phyloP scores from a whole-genome alignment of 2,329 filamentous ascomycete genomes.

The Penicillium crustosum region DNA sequence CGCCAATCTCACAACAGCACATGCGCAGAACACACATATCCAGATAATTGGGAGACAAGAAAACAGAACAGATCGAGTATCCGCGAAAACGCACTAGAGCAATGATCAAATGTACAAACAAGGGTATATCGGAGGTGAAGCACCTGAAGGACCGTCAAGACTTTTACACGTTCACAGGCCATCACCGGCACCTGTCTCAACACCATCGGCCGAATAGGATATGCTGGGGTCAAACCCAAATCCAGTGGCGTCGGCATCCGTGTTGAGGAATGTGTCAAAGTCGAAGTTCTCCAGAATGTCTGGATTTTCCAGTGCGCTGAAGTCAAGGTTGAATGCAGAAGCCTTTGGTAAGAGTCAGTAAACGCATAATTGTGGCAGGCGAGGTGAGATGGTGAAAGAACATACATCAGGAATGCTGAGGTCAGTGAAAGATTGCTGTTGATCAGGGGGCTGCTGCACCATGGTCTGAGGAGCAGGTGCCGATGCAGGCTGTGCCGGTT shows the following conservation, averaged over 20 bases:
- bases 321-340: constrained; percentile 43
- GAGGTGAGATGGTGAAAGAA: constrained; percentile 2
- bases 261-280: constrained; percentile 66
- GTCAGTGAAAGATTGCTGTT: constrained; percentile 35
- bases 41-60: constrained; percentile 30
- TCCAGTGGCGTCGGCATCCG: constrained; percentile 46
- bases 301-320: constrained; percentile 47
- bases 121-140: constrained; percentile 40
- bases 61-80: constrained; percentile 20
- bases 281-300: constrained; percentile 59
- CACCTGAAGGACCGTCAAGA: constrained; percentile 36
- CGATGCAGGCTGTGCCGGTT: constrained; percentile 36
- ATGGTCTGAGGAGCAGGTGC: constrained; percentile 38
- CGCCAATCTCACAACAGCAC: constrained; percentile 34
- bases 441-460: constrained; percentile 38
- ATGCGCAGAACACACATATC: constrained; percentile 29
- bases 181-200: constrained; percentile 44
- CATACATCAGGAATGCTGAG: constrained; percentile 42
- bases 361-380: neutral
- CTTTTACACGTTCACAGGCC: constrained; percentile 38
- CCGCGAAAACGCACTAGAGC: constrained; percentile 26
- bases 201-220: constrained; percentile 41
- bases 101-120: constrained; percentile 40
- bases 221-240: constrained; percentile 47
- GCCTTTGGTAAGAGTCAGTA: constrained; percentile 22